Base-by-base conservation (phyloP, 441 rosid genomes). In the Adansonia rubrostipa region DNA sequence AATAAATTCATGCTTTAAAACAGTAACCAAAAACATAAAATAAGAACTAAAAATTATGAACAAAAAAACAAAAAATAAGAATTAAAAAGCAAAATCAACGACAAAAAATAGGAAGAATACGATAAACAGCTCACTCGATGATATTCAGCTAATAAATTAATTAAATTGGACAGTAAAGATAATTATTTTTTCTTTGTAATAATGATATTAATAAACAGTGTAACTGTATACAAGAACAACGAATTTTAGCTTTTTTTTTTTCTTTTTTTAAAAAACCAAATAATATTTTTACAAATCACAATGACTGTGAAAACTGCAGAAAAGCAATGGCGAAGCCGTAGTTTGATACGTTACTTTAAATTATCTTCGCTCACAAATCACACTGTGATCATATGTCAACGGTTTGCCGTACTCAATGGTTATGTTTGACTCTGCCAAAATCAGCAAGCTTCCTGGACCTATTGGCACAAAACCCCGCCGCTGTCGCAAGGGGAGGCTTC, bases 401-500 rank as follows among this genome's bases (percentile, higher is more conserved):
- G 81, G 65, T 36, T 75, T 73, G 71, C 83, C 17, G 24, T 56
- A 40, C 70, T 89, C 89, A 88, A 79, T 88, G 90, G 89, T 88
- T 90, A 74, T 61, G 89, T 81, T 85, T 79, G 73, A 70, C 85
- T 80, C 90, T 86, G 69, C 99, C 97, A 50, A 96, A 88, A 84
- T 93, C 96, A 33, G 89, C 95, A 8, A 96, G 94, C 89, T 96
- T 96, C 89, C 93, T 85, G 42, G 99, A 96, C 69, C 99, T 82
- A 73, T 91, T 96, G 6, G 85, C 92, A 71, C 87, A 82, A 79
- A 81, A 91, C 78, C 92, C 82, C 78, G 94, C 92, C 82, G 98
- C 93, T 17, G 84, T 81, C 0, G 96, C 85, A 0, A 95, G 82
- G 81, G 87, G 91, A 5, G 97, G 97, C 79, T 88, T 91, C 80